A percentile compares a stretch with the other conserved stretches of the same genome.
phyloP scores from a whole-genome alignment of 805 yeast genomes.

The Candida dendrica region DNA sequence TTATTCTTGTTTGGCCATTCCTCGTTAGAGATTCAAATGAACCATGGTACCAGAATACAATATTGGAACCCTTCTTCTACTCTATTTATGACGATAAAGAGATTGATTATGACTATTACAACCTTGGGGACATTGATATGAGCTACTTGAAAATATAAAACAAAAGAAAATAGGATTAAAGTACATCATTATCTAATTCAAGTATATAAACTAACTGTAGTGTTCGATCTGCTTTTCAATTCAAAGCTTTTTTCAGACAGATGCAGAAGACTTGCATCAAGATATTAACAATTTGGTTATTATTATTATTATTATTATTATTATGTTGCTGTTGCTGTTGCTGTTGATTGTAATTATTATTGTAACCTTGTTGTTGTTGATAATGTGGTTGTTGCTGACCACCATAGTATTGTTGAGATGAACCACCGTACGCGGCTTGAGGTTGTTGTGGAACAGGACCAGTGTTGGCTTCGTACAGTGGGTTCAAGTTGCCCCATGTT shows the following conservation, averaged over 20 bases:
- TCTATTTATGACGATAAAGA: constrained; percentile 10
- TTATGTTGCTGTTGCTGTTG: constrained; percentile 11
- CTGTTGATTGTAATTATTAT: constrained; percentile 17
- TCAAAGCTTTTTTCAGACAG: constrained; percentile 23
- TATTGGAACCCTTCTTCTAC: constrained; percentile 10
- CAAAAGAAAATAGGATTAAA: constrained; percentile 14
- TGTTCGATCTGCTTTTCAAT: constrained; percentile 7
- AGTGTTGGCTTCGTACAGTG: constrained; percentile 9
- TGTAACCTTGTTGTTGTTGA: constrained; percentile 11
- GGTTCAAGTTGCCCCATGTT: constrained; percentile 21
- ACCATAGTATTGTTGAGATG: constrained; percentile 20
- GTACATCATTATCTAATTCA: constrained; percentile 8
- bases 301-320: constrained; percentile 13
- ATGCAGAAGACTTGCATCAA: constrained; percentile 26
- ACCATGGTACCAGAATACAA: constrained; percentile 13
- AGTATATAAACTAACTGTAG: too few relatives aligned
- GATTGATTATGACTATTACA: constrained; percentile 18
- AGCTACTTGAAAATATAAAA: constrained; percentile 4
- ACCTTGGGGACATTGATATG: constrained; percentile 10
- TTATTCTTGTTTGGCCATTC: neutral
- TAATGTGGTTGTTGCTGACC: constrained; percentile 22
- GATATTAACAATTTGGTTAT: constrained; percentile 8
- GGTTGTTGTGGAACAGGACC: constrained; percentile 15
- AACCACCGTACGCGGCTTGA: constrained; percentile 25
- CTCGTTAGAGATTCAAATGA: neutral